Conservation (phyloP, 768 basidiomycete genomes). For the Collybiopsis confluens region DNA sequence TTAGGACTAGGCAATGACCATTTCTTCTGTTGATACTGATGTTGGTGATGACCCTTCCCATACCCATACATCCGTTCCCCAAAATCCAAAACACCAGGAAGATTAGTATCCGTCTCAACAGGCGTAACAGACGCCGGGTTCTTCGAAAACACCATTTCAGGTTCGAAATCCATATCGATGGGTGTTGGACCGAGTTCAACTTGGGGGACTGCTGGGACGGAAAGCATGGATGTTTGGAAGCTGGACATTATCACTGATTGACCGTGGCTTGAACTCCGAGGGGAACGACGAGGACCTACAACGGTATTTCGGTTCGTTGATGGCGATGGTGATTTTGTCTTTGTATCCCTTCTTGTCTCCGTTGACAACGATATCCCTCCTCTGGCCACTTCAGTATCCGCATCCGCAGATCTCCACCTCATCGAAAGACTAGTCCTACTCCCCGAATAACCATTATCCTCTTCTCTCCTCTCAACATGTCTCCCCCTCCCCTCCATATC, state of each 20-base stretch:
- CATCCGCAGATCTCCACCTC: slow-evolving; percentile 5
- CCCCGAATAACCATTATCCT: too few species aligned
- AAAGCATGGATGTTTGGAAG: neutral
- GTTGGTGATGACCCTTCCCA: neutral
- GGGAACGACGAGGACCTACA: neutral
- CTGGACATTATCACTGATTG: slow-evolving; percentile 5
- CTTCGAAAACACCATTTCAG: slow-evolving; percentile 7
- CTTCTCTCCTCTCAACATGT: neutral
- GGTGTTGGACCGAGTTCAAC: neutral
- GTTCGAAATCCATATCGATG: slow-evolving; percentile 5
- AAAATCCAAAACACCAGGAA: slow-evolving; percentile 2
- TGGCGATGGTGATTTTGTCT: too few species aligned
- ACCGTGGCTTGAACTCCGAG: neutral
- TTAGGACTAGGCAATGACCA: neutral
- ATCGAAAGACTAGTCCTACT: too few species aligned
- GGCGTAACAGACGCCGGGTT: neutral
- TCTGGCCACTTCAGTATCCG: neutral
- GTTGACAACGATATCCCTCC: too few species aligned
- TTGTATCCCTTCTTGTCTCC: too few species aligned
- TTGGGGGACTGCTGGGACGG: neutral
- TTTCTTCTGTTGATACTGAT: neutral
- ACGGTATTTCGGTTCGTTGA: neutral
- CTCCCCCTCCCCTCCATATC: slow-evolving; percentile 2
- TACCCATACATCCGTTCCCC: neutral
- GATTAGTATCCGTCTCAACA: too few species aligned